Evolutionary conservation across 441 rosid genomes (phyloP).

Genomic region (Aleurites moluccanus): DNA sequence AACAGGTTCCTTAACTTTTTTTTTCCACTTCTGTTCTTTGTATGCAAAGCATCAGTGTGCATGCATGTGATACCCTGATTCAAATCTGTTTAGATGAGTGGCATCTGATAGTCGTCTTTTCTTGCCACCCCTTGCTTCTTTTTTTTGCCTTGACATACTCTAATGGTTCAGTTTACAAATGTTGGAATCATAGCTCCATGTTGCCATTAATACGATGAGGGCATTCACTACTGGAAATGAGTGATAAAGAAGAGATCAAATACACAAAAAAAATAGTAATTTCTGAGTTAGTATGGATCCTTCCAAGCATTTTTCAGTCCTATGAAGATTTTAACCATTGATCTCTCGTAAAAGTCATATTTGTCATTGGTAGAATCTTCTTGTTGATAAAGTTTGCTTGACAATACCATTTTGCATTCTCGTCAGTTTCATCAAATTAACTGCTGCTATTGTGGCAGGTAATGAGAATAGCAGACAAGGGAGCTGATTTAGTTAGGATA

Average conservation of each 20-base stretch:
- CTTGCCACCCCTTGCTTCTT: neutral
- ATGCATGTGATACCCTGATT: conserved; percentile 1
- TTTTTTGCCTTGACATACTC: neutral
- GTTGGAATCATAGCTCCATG: neutral
- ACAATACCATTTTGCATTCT: neutral
- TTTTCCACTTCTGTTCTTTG: neutral
- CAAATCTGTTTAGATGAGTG: neutral
- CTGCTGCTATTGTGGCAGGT: conserved; percentile 48
- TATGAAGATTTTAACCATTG: neutral
- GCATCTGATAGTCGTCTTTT: neutral
- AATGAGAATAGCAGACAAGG: conserved; percentile 86
- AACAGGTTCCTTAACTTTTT: conserved; percentile 54
- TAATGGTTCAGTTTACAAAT: neutral
- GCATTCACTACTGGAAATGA: neutral
- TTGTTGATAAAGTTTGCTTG: neutral
- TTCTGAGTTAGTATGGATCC: neutral
- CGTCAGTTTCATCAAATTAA: conserved; percentile 8
- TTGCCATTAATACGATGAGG: conserved; percentile 2
- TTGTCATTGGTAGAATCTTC: neutral
- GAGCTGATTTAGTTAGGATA: conserved; percentile 92
- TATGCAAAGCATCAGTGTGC: neutral
- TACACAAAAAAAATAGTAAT: neutral
- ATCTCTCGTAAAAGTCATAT: conserved; percentile 4
- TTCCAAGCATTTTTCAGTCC: neutral
- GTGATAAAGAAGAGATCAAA: neutral